phyloP scores from a whole-genome alignment of 108 stramenopile species.

The Conticribra guillardii region DNA sequence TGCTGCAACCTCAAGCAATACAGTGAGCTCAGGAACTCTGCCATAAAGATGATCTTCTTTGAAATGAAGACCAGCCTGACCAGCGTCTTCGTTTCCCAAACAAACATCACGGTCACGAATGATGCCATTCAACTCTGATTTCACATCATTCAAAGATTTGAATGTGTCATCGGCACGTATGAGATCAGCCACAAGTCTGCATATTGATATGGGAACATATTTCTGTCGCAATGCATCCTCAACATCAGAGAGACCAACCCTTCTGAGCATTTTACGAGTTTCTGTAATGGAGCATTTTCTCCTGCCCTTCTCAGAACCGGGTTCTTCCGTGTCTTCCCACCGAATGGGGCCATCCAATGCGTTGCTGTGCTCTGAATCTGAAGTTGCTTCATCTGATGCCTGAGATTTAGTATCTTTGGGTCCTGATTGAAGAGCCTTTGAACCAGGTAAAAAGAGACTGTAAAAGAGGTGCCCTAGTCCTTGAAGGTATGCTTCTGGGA shows the following conservation, averaged over 20 bases:
- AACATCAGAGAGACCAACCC: neutral
- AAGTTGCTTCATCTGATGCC: too few species aligned
- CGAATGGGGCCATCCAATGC: too few species aligned
- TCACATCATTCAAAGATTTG: neutral
- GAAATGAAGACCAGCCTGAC: neutral
- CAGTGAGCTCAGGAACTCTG: neutral
- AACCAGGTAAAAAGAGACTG: too few species aligned
- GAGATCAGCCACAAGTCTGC: neutral
- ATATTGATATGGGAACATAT: neutral
- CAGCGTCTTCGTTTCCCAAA: neutral
- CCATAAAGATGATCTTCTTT: neutral
- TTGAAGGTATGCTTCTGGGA: too few species aligned
- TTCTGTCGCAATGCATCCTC: neutral
- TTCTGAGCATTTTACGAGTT: neutral
- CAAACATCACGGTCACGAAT: neutral
- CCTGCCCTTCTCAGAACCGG: neutral
- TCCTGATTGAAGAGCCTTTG: too few species aligned
- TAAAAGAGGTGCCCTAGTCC: too few species aligned
- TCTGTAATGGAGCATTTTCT: neutral
- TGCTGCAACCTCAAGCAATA: neutral
- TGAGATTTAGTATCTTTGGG: neutral
- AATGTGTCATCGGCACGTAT: neutral
- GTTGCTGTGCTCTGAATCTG: too few species aligned
- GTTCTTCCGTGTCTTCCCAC: neutral
- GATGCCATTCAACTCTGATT: neutral